phyloP scores from a whole-genome alignment of 2,329 filamentous ascomycete genomes.

The Cladosporium halotolerans region DNA sequence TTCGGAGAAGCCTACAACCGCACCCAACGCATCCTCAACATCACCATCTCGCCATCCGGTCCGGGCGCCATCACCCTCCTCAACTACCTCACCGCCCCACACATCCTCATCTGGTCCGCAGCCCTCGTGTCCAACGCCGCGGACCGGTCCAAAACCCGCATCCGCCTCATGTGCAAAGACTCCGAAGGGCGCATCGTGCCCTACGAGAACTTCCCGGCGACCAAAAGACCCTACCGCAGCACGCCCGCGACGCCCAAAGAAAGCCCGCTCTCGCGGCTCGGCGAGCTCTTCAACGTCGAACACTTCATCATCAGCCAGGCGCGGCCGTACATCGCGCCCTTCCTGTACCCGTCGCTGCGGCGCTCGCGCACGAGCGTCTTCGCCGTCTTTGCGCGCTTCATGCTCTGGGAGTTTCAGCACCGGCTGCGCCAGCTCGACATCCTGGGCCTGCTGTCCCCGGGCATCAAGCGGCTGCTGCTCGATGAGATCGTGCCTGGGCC shows the following conservation, averaged over 20 bases:
- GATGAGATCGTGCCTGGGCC: conserved; percentile 69
- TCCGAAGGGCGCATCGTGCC: conserved; percentile 65
- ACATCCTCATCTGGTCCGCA: conserved; percentile 81
- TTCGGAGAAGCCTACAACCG: conserved; percentile 87
- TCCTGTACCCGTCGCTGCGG: conserved; percentile 4
- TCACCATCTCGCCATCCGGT: conserved; percentile 72
- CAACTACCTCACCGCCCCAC: conserved; percentile 88
- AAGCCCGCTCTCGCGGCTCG: conserved; percentile 61
- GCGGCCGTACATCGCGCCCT: conserved; percentile 80
- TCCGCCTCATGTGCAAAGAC: conserved; percentile 66
- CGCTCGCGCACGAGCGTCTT: conserved; percentile 1
- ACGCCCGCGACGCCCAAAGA: neutral
- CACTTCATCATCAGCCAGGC: conserved; percentile 94
- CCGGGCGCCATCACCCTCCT: conserved; percentile 76
- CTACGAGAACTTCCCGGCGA: conserved; percentile 38
- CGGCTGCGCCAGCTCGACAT: conserved; percentile 75
- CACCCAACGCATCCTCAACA: conserved; percentile 84
- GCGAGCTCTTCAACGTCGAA: conserved; percentile 85
- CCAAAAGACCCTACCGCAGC: neutral
- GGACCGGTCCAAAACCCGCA: conserved; percentile 19
- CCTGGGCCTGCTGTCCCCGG: conserved; percentile 42
- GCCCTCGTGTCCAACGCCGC: conserved; percentile 67
- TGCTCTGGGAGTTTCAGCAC: conserved; percentile 72
- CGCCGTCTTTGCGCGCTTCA: conserved; percentile 50
- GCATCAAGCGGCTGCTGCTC: conserved; percentile 23